These are phyloP conservation scores for Pseudopyrenochaeta lycopersici DNA, from an alignment of 2,329 filamentous ascomycete species.

Conservation along the genomic window DNA sequence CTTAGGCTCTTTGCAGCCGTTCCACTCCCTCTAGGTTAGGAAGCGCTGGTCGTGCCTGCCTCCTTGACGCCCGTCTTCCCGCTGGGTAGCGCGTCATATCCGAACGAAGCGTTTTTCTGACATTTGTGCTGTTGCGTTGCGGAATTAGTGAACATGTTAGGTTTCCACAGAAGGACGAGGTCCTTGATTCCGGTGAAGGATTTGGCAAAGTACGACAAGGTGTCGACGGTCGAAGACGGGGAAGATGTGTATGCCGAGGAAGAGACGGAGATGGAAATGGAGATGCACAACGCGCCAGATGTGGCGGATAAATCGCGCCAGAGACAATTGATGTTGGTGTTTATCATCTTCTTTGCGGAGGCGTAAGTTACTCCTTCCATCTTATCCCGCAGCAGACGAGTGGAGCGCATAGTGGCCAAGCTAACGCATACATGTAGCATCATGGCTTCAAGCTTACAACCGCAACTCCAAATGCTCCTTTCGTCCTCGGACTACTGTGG, in stretches of 20 bases:
- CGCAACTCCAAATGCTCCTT: conserved; percentile 57
- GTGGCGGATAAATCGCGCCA: conserved; percentile 31
- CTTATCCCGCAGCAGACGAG: not conserved
- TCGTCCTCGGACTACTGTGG: conserved; percentile 56
- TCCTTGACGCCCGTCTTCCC: conserved; percentile 9
- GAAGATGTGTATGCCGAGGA: conserved; percentile 37
- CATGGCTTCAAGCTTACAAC: conserved; percentile 59
- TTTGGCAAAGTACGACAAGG: conserved; percentile 53
- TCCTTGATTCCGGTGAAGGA: conserved; percentile 55
- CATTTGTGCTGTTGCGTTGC: conserved; percentile 5
- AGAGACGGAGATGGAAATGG: conserved; percentile 41
- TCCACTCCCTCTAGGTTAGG: conserved; percentile 39
- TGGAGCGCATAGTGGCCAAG: conserved; percentile 5
- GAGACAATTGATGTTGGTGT: conserved; percentile 54
- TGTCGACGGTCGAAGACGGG: conserved; percentile 40
- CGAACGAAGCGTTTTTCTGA: conserved; percentile 8
- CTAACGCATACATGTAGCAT: conserved; percentile 41
- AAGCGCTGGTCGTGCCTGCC: conserved; percentile 40
- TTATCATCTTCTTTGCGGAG: conserved; percentile 58
- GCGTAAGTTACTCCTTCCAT: conserved; percentile 42
- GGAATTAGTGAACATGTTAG: conserved; percentile 49
- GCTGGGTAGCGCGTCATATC: conserved; percentile 22
- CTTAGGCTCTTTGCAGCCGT: conserved; percentile 37
- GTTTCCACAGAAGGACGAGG: conserved; percentile 53
- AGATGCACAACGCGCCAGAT: conserved; percentile 25